Conservation (phyloP, 192 early-diverging fungal genomes). For the Coemansia sp. region DNA sequence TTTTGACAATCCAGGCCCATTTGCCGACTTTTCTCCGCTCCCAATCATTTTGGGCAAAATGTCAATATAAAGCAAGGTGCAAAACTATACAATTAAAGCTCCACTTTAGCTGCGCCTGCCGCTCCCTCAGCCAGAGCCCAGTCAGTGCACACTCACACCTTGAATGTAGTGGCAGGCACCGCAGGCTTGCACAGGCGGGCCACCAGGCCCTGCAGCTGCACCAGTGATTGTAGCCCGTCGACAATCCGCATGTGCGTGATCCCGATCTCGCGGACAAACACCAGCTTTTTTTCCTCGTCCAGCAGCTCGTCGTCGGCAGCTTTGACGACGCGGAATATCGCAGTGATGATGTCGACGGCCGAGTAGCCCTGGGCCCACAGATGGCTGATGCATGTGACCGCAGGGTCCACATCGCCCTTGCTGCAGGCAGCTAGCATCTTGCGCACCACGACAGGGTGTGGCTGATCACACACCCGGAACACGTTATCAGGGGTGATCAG, state of each 20-base stretch:
- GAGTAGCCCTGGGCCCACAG: conserved; percentile 87
- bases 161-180: conserved; percentile 23
- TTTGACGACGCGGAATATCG: conserved; percentile 90
- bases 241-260: conserved; percentile 87
- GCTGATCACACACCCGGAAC: conserved; percentile 97
- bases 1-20: not conserved
- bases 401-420: conserved; percentile 67
- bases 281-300: conserved; percentile 79
- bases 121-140: no score
- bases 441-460: conserved; percentile 81
- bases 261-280: conserved; percentile 92
- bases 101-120: no score
- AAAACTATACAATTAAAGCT: no score
- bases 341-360: conserved; percentile 86
- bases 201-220: conserved; percentile 86
- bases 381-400: conserved; percentile 64
- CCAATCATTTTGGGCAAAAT: no score
- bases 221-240: conserved; percentile 78
- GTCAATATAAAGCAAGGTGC: no score
- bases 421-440: conserved; percentile 74
- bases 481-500: conserved; percentile 86
- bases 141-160: not conserved
- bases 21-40: not conserved
- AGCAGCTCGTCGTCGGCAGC: conserved; percentile 63
- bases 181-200: conserved; percentile 61